Percentiles rank a stretch among this genome's conserved stretches.
phyloP scores from a whole-genome alignment of 805 yeast species.

The Saccharomycopsis oosterbeekiorum region DNA sequence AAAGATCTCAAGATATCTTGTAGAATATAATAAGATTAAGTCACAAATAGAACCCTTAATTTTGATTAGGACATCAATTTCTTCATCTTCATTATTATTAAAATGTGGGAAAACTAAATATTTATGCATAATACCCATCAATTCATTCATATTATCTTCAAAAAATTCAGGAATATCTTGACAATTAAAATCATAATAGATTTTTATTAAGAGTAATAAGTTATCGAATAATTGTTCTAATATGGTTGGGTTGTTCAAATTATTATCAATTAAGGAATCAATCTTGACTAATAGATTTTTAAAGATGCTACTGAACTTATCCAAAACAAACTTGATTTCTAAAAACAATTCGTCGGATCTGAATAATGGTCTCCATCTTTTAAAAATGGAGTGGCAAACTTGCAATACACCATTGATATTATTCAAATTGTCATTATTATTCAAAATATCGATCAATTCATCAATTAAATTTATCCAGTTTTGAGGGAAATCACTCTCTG shows the following conservation, averaged over 20 bases:
- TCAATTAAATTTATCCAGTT: conserved; percentile 75
- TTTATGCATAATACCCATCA: conserved; percentile 76
- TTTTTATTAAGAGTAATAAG: conserved; percentile 59
- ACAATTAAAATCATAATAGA: conserved; percentile 89
- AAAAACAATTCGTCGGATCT: conserved; percentile 81
- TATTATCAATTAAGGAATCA: conserved; percentile 51
- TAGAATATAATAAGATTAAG: conserved; percentile 72
- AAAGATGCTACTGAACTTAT: conserved; percentile 74
- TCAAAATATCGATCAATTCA: conserved; percentile 58
- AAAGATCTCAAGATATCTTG: conserved; percentile 87
- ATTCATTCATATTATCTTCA: conserved; percentile 73
- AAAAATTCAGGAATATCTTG: conserved; percentile 98
- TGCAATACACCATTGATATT: conserved; percentile 76
- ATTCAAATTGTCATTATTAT: conserved; percentile 44
- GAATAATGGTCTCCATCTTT: conserved; percentile 92
- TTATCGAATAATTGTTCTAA: conserved; percentile 57
- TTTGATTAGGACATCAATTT: conserved; percentile 56
- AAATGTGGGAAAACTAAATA: conserved; percentile 58
- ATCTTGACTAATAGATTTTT: conserved; percentile 56
- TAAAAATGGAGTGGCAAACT: conserved; percentile 93
- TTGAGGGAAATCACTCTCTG: conserved; percentile 92
- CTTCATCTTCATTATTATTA: conserved; percentile 53
- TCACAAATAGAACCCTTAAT: conserved; percentile 80
- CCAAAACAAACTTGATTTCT: conserved; percentile 81
- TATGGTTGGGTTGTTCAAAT: conserved; percentile 33